Percentiles rank a stretch among this genome's conserved stretches.
Evolutionary conservation across 768 basidiomycete genomes (phyloP).

Genomic region (Boletus tylopilopsis): DNA sequence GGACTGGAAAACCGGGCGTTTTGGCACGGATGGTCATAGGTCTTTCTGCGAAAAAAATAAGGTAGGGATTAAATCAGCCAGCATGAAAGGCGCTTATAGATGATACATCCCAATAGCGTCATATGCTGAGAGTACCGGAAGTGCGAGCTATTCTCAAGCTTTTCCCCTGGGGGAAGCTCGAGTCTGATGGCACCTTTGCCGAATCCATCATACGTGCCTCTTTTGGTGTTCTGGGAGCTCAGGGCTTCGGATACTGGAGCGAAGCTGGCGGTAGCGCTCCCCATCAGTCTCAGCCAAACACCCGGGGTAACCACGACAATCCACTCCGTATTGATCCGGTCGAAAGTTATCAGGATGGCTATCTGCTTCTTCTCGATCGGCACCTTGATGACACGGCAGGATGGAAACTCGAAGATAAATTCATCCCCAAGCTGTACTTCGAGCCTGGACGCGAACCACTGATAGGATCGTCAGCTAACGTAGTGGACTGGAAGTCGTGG

Average conservation of each 20-base stretch:
- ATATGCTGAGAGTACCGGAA: slow-evolving; percentile 35
- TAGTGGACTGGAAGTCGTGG: slow-evolving; percentile 42
- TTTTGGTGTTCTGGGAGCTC: slow-evolving; percentile 36
- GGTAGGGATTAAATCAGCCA: slow-evolving; percentile 9
- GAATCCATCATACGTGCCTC: slow-evolving; percentile 34
- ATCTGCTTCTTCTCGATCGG: slow-evolving; percentile 30
- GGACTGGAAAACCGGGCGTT: slow-evolving; percentile 32
- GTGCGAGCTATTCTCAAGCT: slow-evolving; percentile 32
- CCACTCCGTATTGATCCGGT: slow-evolving; percentile 7
- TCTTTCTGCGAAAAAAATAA: slow-evolving; percentile 34
- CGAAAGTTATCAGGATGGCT: slow-evolving; percentile 31
- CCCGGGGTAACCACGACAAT: not conserved
- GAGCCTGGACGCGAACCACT: slow-evolving; percentile 24
- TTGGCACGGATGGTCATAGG: slow-evolving; percentile 31
- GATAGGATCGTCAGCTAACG: slow-evolving; percentile 25
- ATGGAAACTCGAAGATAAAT: slow-evolving; percentile 35
- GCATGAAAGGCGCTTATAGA: not conserved
- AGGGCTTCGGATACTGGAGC: slow-evolving; percentile 42
- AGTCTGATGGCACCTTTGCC: slow-evolving; percentile 39
- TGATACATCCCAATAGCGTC: slow-evolving; percentile 23
- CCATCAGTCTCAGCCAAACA: slow-evolving; percentile 26
- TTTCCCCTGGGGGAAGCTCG: slow-evolving; percentile 43
- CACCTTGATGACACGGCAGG: slow-evolving; percentile 30
- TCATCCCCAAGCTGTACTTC: slow-evolving; percentile 35
- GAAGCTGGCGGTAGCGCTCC: slow-evolving; percentile 32